These are phyloP conservation scores for Lachnellula subtilissima DNA, from an alignment of 2,329 filamentous ascomycete species.

Conservation along the genomic window DNA sequence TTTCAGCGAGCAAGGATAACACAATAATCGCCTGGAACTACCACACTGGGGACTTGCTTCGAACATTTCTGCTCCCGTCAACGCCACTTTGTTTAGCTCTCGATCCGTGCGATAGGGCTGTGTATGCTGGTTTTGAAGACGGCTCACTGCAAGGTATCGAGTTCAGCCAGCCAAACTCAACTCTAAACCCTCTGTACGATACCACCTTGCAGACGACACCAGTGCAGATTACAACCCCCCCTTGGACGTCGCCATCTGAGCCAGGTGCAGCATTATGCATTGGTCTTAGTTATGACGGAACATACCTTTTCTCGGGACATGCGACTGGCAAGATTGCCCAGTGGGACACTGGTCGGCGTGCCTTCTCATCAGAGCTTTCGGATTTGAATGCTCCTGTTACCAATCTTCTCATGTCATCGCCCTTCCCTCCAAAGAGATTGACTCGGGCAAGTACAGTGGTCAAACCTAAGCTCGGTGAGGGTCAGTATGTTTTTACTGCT, in stretches of 20 bases:
- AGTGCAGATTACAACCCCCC: conserved; percentile 50
- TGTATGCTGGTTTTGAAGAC: conserved; percentile 77
- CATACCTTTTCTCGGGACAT: conserved; percentile 75
- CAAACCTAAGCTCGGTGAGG: conserved; percentile 70
- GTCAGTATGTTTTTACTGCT: conserved; percentile 60
- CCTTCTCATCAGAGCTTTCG: conserved; percentile 25
- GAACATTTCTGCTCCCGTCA: conserved; percentile 76
- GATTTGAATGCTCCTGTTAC: conserved; percentile 74
- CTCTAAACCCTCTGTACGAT: conserved; percentile 32
- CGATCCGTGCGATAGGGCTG: conserved; percentile 77
- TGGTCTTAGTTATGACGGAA: conserved; percentile 76
- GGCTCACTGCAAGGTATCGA: conserved; percentile 77
- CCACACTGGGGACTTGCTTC: conserved; percentile 66
- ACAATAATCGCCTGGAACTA: conserved; percentile 94
- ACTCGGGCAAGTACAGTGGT: conserved; percentile 59
- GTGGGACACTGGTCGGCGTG: conserved; percentile 62
- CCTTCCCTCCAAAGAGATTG: conserved; percentile 43
- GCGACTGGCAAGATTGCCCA: conserved; percentile 69
- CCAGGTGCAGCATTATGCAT: conserved; percentile 61
- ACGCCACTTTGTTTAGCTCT: conserved; percentile 67
- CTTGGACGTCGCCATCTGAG: conserved; percentile 37
- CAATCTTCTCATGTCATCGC: conserved; percentile 69
- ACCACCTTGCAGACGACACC: conserved; percentile 52
- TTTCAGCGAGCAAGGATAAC: conserved; percentile 81
- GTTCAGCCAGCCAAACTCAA: conserved; percentile 53